Base-by-base conservation (phyloP, 1,284 basidiomycete genomes). In the Austroboletus niveus region DNA sequence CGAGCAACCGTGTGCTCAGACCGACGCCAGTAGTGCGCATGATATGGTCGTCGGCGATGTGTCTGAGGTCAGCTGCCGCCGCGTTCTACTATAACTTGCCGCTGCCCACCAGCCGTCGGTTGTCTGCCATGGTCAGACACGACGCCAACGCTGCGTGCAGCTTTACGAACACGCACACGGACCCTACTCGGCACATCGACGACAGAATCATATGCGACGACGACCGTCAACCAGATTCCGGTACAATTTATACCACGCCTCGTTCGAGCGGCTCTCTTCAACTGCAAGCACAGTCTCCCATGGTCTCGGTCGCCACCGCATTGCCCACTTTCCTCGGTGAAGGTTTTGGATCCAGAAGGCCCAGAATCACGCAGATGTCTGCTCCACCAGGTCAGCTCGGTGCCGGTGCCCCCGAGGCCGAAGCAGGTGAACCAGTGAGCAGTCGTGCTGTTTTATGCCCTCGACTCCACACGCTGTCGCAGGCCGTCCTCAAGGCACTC, bases 381-480 rank as follows among this genome's bases (percentile, higher is more conserved):
- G 88, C 86, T 0, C 73, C 79, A 0, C 79, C 79, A n/a, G 84
- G 79, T 3, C 72, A 74, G 48, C 63, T 71, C 34, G 81, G 86
- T 56, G 84, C 84, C 29, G 87, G 85, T 1, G 87, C 89, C 69
- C 89, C 87, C 0, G 87, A 89, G 63, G 89, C 87, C 0, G 87
- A 89, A 63, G 73, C 79, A 12, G 87, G 89, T 58, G 87, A 89
- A 61, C 80, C 82, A 42, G 87, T 88, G 65, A 73, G 85, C 72
- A 50, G 30, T 42, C 52, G 41, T 42, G 20, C 51, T 41, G n/a
- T 38, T 17, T 56, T 42, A 8, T 48, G n/a, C 24, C 45, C 35
- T 30, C 22, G 5, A 11, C 42, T 30, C 41, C 45, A 40, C 31
- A 8, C 48, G 31, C 46, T 40, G 46, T 53, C 39, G 0, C 50